Conservation (phyloP, 306 rosid species). For the Ochetophila trinervis region DNA sequence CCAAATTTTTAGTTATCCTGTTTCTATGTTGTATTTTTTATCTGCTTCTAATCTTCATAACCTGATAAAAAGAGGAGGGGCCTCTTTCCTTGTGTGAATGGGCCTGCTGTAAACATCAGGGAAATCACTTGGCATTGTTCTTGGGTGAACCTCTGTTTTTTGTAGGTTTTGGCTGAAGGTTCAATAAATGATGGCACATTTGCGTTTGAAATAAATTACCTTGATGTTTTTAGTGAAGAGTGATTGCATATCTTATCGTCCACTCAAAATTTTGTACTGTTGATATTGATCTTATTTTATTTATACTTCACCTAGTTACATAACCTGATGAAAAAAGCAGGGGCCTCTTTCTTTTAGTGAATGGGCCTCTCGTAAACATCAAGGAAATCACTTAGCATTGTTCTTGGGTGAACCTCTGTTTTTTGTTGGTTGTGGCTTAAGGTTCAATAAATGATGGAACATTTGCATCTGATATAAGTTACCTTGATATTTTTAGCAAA, state of each 20-base stretch:
- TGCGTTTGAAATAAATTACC: background rate
- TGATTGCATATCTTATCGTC: no score
- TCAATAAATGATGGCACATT: slow-evolving; percentile 21
- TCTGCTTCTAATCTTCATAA: no score
- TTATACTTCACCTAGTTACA: background rate
- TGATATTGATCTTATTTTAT: no score
- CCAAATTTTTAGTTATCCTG: no score
- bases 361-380: slow-evolving; percentile 45
- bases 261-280: no score
- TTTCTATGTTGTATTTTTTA: no score
- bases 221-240: background rate
- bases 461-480: background rate
- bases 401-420: slow-evolving; percentile 78
- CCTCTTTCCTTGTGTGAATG: slow-evolving; percentile 43
- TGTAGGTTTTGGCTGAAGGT: slow-evolving; percentile 25
- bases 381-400: slow-evolving; percentile 46
- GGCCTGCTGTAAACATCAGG: slow-evolving; percentile 53
- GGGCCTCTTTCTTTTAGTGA: slow-evolving; percentile 46
- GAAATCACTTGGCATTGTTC: slow-evolving; percentile 41
- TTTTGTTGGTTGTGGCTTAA: slow-evolving; percentile 32
- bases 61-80: slow-evolving; percentile 44
- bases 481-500: background rate
- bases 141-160: slow-evolving; percentile 72
- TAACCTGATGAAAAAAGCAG: slow-evolving; percentile 40
- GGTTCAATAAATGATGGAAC: slow-evolving; percentile 75